Evolutionary conservation across 805 yeast genomes (phyloP).

Genomic region (Saccharomycopsis vini): DNA sequence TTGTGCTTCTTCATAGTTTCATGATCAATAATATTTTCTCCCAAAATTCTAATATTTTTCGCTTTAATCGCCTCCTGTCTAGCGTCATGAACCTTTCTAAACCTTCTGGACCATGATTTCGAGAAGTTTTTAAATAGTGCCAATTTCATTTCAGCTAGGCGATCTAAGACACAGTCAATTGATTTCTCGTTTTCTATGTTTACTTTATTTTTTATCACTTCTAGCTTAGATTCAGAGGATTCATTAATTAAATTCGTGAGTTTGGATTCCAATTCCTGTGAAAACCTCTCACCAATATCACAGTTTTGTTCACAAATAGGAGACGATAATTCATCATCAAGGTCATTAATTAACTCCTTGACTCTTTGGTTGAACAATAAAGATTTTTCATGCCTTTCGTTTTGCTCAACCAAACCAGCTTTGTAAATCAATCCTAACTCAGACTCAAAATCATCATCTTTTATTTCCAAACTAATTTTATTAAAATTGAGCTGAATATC

Average conservation of each 20-base stretch:
- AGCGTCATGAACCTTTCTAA: slow-evolving; percentile 23
- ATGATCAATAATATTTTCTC: slow-evolving; percentile 4
- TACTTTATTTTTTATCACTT: too few relatives aligned
- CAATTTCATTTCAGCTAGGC: slow-evolving; percentile 25
- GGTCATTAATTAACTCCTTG: background rate
- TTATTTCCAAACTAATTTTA: slow-evolving; percentile 39
- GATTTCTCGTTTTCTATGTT: too few relatives aligned
- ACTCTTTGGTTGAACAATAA: slow-evolving; percentile 22
- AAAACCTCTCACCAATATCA: too few relatives aligned
- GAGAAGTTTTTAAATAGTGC: slow-evolving; percentile 29
- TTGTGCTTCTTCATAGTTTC: background rate
- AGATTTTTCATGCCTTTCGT: slow-evolving; percentile 36
- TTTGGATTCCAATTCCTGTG: too few relatives aligned
- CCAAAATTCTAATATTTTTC: background rate
- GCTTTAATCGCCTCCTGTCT: background rate
- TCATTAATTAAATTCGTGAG: too few relatives aligned
- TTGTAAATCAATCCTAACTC: slow-evolving; percentile 50
- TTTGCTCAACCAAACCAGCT: slow-evolving; percentile 51
- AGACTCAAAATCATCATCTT: slow-evolving; percentile 58
- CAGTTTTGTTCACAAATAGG: background rate
- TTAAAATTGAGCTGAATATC: slow-evolving; percentile 33
- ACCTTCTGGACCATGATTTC: slow-evolving; percentile 32
- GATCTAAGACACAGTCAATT: background rate
- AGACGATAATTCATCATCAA: background rate
- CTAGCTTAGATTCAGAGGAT: too few relatives aligned